Conservation (phyloP, 31 red algal species). For the Odonthalia washingtoniensis region DNA sequence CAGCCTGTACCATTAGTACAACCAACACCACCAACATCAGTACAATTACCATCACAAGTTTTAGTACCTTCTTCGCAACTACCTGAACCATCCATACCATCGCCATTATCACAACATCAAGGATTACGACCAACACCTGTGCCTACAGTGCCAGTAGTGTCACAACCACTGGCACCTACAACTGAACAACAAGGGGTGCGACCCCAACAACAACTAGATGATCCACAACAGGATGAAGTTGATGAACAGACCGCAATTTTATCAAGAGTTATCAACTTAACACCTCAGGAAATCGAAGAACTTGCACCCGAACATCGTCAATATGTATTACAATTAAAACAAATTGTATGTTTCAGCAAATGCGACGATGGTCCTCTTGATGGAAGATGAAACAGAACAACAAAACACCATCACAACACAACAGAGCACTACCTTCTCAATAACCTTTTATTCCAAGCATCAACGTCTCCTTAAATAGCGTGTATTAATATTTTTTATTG, state of each 20-base stretch:
- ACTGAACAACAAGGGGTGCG: slow-evolving; percentile 26
- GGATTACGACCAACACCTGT: slow-evolving; percentile 1
- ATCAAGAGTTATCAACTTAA: slow-evolving; percentile 72
- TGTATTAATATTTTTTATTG: too few relatives aligned
- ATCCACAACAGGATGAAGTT: background rate
- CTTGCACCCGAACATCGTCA: slow-evolving; percentile 73
- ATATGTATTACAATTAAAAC: slow-evolving; percentile 75
- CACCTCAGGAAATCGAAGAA: slow-evolving; percentile 70
- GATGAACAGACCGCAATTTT: slow-evolving; percentile 64
- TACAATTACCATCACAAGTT: background rate
- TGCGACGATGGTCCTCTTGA: too few relatives aligned
- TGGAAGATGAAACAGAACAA: too few relatives aligned
- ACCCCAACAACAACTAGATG: background rate
- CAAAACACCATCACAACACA: too few relatives aligned
- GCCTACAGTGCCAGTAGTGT: slow-evolving; percentile 3
- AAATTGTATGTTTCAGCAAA: slow-evolving; percentile 1
- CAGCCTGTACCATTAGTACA: slow-evolving; percentile 8
- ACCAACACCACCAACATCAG: slow-evolving; percentile 11
- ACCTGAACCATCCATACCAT: background rate
- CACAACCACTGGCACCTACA: slow-evolving; percentile 12
- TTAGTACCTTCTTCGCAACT: background rate
- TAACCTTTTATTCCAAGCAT: too few relatives aligned
- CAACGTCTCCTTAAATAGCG: too few relatives aligned
- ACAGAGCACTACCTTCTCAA: too few relatives aligned
- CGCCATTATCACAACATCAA: background rate